Base-by-base conservation (phyloP, 2,329 filamentous ascomycete genomes). In the Talaromyces funiculosus region DNA sequence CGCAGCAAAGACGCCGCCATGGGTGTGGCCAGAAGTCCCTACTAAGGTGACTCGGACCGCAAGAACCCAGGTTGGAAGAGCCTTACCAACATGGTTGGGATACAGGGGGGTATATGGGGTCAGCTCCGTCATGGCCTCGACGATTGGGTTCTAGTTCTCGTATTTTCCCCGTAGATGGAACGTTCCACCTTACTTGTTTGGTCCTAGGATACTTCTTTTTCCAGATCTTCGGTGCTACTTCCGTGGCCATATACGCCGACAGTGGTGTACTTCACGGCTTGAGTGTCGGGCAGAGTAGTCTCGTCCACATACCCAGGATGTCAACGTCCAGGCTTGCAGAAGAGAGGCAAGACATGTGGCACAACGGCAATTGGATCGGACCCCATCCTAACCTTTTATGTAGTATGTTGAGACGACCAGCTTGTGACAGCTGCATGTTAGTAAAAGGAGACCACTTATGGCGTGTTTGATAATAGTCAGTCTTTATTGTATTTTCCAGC, bases 21-120 rank as follows among this genome's bases (percentile, higher is more conserved):
- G 70, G 0, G 70, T 65, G 59, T 72, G 70, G 4, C 69, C 70
- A 22, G 70, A 69, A 42, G 71, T 68, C 2, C 71, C 70, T 3
- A 71, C 63, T 0, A 72, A 54, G 1, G 69, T 71, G 7, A 64
- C 69, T 3, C 69, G 64, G 1, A 66, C 67, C 4, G 68, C 71
- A 16, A 81, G 70, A 0, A 77, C 69, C 78, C 78, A 81, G 0
- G 72, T 75, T 2, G 74, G 68, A 1, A 81, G 69, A 6, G 70
- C 68, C 3, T 74, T 66, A 0, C 74, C 78, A 0, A 77, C 73
- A 6, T 73, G 72, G 62, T 81, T 81, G 3, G 79, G 77, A 53
- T 77, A 80, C 0, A 78, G 60, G 16, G 71, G 70, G 1, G 74
- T 74, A 53, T 73, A 70, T 0, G 78, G 79, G 3, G 73, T 73